Conservation (phyloP, 2,329 filamentous ascomycete genomes). For the Microcyclospora tardicrescens region DNA sequence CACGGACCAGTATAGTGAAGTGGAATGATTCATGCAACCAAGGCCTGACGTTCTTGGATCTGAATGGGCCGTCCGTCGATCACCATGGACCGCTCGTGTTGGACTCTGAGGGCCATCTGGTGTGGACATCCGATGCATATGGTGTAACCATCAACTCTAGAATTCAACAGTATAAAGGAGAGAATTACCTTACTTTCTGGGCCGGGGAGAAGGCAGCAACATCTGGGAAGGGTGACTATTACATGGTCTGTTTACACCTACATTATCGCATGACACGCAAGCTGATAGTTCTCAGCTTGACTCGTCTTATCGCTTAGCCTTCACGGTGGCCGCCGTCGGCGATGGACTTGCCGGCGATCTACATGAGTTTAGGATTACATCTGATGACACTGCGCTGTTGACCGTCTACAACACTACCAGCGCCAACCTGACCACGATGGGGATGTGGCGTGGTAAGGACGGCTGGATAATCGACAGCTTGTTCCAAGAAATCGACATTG, state of each 20-base stretch:
- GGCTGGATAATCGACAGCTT: conserved; percentile 33
- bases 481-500: conserved; percentile 33
- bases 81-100: conserved; percentile 24
- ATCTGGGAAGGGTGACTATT: conserved; percentile 23
- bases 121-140: conserved; percentile 23
- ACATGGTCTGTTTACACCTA: conserved; percentile 15
- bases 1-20: conserved; percentile 13
- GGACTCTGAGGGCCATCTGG: conserved; percentile 20
- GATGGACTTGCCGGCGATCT: conserved; percentile 24
- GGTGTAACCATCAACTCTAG: conserved; percentile 20
- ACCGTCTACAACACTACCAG: conserved; percentile 29
- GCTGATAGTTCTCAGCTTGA: conserved; percentile 6
- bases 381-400: conserved; percentile 30
- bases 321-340: conserved; percentile 18
- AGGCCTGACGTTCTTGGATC: conserved; percentile 19
- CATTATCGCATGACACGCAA: neutral
- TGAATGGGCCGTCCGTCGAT: conserved; percentile 18
- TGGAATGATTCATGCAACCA: conserved; percentile 21
- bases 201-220: conserved; percentile 24
- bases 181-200: conserved; percentile 28
- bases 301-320: conserved; percentile 13
- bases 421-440: conserved; percentile 15
- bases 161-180: conserved; percentile 22
- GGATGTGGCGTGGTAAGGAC: conserved; percentile 12
- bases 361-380: conserved; percentile 34